Evolutionary conservation across 495 filamentous ascomycete genomes (phyloP), one percentile per base, ranked within the genome.

Genomic region (Xylaria curta): DNA sequence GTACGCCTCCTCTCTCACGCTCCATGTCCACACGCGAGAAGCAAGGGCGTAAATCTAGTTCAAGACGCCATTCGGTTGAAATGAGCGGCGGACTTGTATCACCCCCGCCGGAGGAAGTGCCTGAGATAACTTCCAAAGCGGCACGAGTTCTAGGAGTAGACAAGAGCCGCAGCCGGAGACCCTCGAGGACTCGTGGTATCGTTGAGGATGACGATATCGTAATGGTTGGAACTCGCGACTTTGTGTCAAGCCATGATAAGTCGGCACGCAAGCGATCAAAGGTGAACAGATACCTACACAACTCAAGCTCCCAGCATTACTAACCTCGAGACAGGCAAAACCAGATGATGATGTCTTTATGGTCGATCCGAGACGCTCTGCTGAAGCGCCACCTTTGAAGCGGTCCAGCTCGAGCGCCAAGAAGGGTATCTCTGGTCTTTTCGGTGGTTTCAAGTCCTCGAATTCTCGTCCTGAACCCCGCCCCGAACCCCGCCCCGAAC

Each of bases 11-110:
- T 24, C 60, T 87, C 10, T 85, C 86, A 59, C 84, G 86, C 42
- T 86, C 86, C 13, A 82, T 82, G 75, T 85, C 87, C 24, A 81
- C 79, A 40, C 82, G 84, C 46, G 86, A 88, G 33, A 87, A 85
- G 75, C 80, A 85, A 21, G 56, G 78, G 46, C 83, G 82, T 68
- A 79, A 81, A 69, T 60, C 75, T 2, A 82, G 83, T 60, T 86
- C 86, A 44, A 84, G 87, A 19, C 83, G 84, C 19, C 78, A 83
- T 24, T 88, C 86, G 6, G 78, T 84, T 10, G 83, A 85, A 15
- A 81, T 86, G 72, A 74, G 73, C 28, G 77, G 76, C 44, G 86
- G 82, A 24, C 74, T 88, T 26, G 77, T 78, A 36, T 87, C 82
- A 19, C 85, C 86, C 4, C 87, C 86, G 0, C 84, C 85, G 1